Conservation (phyloP, 345 rosid species). For the Eucalyptus fibrosa region DNA sequence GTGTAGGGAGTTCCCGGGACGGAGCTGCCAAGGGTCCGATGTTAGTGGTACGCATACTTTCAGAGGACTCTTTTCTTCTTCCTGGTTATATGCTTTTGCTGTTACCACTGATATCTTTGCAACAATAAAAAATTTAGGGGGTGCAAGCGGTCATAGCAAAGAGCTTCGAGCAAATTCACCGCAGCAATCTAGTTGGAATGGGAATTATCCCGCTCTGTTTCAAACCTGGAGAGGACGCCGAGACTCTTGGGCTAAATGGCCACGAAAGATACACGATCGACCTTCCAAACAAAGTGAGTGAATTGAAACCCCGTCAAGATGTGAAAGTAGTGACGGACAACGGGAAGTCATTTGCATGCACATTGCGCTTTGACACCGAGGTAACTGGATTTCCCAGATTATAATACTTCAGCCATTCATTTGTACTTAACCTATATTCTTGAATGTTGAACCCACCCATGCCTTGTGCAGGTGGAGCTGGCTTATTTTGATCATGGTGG, state of each 20-base stretch:
- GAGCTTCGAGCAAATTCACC: conserved; percentile 79
- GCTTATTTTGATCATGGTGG: conserved; percentile 57
- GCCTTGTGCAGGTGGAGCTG: conserved; percentile 26
- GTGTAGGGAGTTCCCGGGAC: conserved; percentile 91
- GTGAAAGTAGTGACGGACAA: conserved; percentile 50
- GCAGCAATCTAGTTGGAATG: conserved; percentile 84
- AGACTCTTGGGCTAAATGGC: conserved; percentile 59
- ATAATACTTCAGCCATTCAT: neutral
- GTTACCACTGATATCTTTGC: neutral
- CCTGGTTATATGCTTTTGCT: neutral
- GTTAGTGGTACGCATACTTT: conserved; percentile 44
- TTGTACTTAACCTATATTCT: neutral
- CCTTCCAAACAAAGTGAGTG: conserved; percentile 46
- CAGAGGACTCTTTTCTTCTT: neutral
- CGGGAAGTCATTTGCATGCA: conserved; percentile 64
- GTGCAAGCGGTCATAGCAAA: conserved; percentile 77
- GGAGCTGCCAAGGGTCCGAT: conserved; percentile 99
- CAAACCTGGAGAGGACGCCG: conserved; percentile 70
- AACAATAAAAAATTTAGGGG: conserved; percentile 20
- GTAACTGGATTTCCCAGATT: conserved; percentile 8
- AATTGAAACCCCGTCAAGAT: conserved; percentile 79
- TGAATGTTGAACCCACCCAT: neutral
- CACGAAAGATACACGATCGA: conserved; percentile 54
- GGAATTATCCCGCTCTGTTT: conserved; percentile 74
- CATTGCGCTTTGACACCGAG: conserved; percentile 63